Evolutionary conservation across 2,329 filamentous ascomycete genomes (phyloP), one percentile per base, ranked within the genome.

Genomic region (Fusarium transvaalense): DNA sequence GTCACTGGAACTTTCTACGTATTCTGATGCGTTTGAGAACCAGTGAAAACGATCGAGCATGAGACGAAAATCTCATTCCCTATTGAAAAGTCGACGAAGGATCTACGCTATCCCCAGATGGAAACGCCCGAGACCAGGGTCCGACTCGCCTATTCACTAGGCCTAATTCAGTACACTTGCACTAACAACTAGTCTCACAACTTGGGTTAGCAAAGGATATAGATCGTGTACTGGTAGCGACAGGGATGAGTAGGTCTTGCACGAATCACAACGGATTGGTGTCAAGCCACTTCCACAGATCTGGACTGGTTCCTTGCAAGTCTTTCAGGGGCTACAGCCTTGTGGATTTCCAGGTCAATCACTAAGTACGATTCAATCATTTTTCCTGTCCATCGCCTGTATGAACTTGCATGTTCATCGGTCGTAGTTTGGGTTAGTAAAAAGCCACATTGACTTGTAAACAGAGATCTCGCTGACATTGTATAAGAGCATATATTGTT

Each of bases 151-250:
- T 29, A 25, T 37, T 34, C 47, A 38, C 34, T 51, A 25, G 32
- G 23, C 47, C 25, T 12, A 19, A 3, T 25, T 19, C 6, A 25
- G 34, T 1, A 29, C 47, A 39, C 17, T 0, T 1, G 2, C 13
- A 51, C 47, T 51, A 51, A 51, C 47, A 10, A n/a, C n/a, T n/a
- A n/a, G n/a, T n/a, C n/a, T n/a, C n/a, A n/a, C n/a, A n/a, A n/a
- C n/a, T n/a, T n/a, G n/a, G n/a, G n/a, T n/a, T n/a, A n/a, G n/a
- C n/a, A n/a, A n/a, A n/a, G 12, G 45, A 35, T 50, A 38, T 15
- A 3, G 1, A 0, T 1, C 2, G 35, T 21, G 47, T 51, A 51
- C 2, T 6, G 2, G n/a, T 1, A 0, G 2, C 2, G 0, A n/a
- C 47, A 50, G 32, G 47, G 47, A n/a, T 21, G 3, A 9, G 14